Percentiles rank a stretch among this genome's conserved stretches.
Evolutionary conservation across 768 basidiomycete species (phyloP).

Genomic region (Lentinula edodes): DNA sequence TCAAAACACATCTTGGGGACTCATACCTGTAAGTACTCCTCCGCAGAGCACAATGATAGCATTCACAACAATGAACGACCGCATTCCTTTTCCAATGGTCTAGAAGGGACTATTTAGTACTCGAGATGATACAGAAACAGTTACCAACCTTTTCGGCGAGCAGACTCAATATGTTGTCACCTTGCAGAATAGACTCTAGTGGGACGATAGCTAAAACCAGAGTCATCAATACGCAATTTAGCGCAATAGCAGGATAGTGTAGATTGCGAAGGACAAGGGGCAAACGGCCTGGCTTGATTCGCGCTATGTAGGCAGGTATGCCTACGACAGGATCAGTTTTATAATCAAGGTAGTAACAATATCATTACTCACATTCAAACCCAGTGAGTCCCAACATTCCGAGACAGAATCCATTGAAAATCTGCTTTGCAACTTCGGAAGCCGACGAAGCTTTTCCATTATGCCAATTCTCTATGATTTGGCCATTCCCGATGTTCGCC

Average conservation of each 20-base stretch:
- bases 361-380: constrained; percentile 47
- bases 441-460: constrained; percentile 25
- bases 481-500: constrained; percentile 40
- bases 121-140: neutral
- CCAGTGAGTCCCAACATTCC: constrained; percentile 71
- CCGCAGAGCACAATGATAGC: constrained; percentile 69
- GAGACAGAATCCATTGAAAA: constrained; percentile 65
- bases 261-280: constrained; percentile 61
- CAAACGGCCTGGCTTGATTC: constrained; percentile 50
- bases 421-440: constrained; percentile 31
- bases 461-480: constrained; percentile 53
- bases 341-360: neutral
- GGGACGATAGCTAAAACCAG: constrained; percentile 59
- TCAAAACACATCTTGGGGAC: neutral
- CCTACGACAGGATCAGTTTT: constrained; percentile 24
- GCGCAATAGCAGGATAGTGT: constrained; percentile 49
- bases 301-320: constrained; percentile 59
- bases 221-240: constrained; percentile 54
- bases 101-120: constrained; percentile 15
- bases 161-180: constrained; percentile 59
- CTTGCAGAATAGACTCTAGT: constrained; percentile 37
- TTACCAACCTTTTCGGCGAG: constrained; percentile 49
- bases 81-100: constrained; percentile 58
- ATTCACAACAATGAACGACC: constrained; percentile 58
- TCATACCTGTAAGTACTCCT: constrained; percentile 59